Evolutionary conservation across 176 grass and related monocot genomes (phyloP).

Genomic region (Zea luxurians): DNA sequence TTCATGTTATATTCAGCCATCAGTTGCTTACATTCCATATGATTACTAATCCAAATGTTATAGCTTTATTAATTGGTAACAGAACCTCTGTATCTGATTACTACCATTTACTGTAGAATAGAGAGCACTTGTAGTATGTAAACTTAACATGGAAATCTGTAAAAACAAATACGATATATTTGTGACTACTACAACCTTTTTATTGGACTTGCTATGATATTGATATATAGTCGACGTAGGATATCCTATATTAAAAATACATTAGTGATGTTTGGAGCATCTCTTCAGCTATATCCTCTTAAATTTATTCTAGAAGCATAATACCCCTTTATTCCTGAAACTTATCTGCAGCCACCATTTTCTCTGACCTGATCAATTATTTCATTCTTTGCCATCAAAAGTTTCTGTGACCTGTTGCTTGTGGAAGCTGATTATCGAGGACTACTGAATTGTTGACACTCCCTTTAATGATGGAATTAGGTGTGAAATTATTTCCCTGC

Average conservation of each 20-base stretch:
- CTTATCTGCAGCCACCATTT: not conserved
- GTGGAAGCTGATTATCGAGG: constrained; percentile 10
- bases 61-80: constrained; percentile 9
- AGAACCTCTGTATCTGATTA: not conserved
- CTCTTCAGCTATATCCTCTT: constrained; percentile 1
- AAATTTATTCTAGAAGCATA: constrained; percentile 20
- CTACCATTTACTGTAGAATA: not conserved
- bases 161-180: not conserved
- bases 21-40: constrained; percentile 5
- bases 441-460: constrained; percentile 12
- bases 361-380: not conserved
- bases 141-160: constrained; percentile 8
- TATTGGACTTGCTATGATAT: constrained; percentile 11
- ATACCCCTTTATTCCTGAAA: not conserved
- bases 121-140: not conserved
- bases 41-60: constrained; percentile 18
- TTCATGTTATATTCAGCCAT: not conserved
- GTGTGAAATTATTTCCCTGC: not conserved
- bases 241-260: constrained; percentile 11
- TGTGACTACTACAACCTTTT: not conserved
- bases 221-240: constrained; percentile 1
- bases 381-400: not conserved
- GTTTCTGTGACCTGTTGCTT: not conserved
- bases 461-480: constrained; percentile 4
- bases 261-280: constrained; percentile 16